Base-by-base conservation (phyloP, 2,329 filamentous ascomycete species). In the Aspergillus jensenii region DNA sequence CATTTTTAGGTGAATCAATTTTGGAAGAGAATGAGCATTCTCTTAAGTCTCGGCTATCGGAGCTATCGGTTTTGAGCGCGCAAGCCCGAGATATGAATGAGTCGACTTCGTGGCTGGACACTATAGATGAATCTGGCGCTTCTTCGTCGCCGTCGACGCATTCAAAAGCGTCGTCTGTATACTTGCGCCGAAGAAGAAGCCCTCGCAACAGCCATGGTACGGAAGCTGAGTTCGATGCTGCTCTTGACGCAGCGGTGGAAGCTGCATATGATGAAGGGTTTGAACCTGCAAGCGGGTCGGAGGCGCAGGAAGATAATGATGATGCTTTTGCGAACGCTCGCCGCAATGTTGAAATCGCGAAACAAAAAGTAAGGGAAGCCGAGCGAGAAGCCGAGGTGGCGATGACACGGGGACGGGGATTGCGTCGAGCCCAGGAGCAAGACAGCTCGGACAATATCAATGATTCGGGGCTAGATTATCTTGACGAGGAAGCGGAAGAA, bases 261-360 rank as follows among this genome's bases (percentile, higher is more conserved):
- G 93, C 93, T 51, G 95, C 93, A 5, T 99, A 98, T 72, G 90
- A 96, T 71, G 92, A 97, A 62, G 90, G 90, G 0, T 90, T 91
- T 62, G 92, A 96, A 69, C 90, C 90, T 4, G 86, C 67, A 62
- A 69, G 64, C 60, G 78, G 69, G 61, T 68, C 53, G 65, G 70
- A 59, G 39, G 76, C 62, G 41, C 58, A 65, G 35, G 64, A 67
- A 57, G 55, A 63, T 53, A 66, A 65, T 44, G 67, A 74, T 59
- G 69, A 75, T 58, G 62, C 76, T 31, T 69, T 76, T 52, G 67
- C 70, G 0, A 84, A 84, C 61, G 84, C 85, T 3, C 77, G 87
- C 65, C 81, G 84, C 41, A 88, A 86, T 65, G 87, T 92, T 4
- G 89, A 93, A 72, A 69, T 90, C 45, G 90, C 90, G 3, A 90